Percentiles rank a stretch among this genome's conserved stretches.
These are phyloP conservation scores for Taiozyma sp. DNA, from an alignment of 1,139 yeast genomes.

Conservation along the genomic window DNA sequence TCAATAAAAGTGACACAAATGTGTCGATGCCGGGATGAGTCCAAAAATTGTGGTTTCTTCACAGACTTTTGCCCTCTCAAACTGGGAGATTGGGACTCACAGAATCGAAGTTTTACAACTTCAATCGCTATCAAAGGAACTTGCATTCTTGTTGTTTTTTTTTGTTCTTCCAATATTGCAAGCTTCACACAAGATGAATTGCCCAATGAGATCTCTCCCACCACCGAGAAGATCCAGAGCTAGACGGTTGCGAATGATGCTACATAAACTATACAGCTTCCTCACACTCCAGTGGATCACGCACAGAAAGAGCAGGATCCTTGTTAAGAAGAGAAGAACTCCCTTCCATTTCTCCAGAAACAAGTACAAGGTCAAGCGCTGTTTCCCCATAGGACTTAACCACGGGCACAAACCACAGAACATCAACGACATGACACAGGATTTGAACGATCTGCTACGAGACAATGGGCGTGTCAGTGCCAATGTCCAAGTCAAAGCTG, in stretches of 20 bases:
- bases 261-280: conserved; percentile 11
- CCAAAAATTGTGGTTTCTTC: too few relatives aligned
- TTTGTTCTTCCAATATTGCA: not conserved
- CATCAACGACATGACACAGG: conserved; percentile 4
- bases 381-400: conserved; percentile 5
- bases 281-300: conserved; percentile 15
- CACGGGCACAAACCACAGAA: conserved; percentile 6
- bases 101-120: not conserved
- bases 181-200: not conserved
- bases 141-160: not conserved
- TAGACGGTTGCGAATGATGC: conserved; percentile 11
- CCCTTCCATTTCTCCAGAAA: conserved; percentile 20
- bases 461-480: not conserved
- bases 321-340: conserved; percentile 15
- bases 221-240: conserved; percentile 20
- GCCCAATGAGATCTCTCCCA: conserved; percentile 22
- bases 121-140: not conserved
- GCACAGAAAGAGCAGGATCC: conserved; percentile 5
- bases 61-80: not conserved
- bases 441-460: not conserved
- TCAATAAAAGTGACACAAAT: too few relatives aligned
- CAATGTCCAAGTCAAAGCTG: not conserved
- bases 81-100: too few relatives aligned
- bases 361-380: conserved; percentile 18
- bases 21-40: too few relatives aligned